These are phyloP conservation scores for Xanthoparmelia taractica DNA, from an alignment of 495 filamentous ascomycete species.

Conservation along the genomic window DNA sequence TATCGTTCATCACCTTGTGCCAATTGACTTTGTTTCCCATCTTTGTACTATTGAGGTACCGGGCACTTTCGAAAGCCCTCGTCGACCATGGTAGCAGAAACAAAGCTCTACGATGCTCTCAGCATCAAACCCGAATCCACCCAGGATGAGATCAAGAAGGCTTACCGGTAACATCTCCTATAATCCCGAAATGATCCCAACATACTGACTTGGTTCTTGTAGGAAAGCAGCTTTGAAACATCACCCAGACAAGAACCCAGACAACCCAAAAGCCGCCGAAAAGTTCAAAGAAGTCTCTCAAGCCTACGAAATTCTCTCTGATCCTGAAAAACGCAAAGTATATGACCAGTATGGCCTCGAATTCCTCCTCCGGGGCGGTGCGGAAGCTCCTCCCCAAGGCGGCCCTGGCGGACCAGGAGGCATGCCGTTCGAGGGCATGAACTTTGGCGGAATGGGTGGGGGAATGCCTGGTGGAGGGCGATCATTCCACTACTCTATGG, in stretches of 20 bases:
- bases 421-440: conserved; percentile 47
- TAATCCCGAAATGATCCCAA: conserved; percentile 1
- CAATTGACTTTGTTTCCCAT: conserved; percentile 12
- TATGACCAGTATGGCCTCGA: conserved; percentile 96
- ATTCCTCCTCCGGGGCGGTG: conserved; percentile 78
- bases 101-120: conserved; percentile 74
- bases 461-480: conserved; percentile 47
- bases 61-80: neutral
- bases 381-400: conserved; percentile 50
- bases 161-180: conserved; percentile 60
- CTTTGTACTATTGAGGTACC: neutral
- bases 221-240: conserved; percentile 86
- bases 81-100: conserved; percentile 72
- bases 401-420: conserved; percentile 43
- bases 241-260: conserved; percentile 96
- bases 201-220: neutral
- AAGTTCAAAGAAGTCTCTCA: conserved; percentile 95
- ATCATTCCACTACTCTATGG: conserved; percentile 69
- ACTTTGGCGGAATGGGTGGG: conserved; percentile 46
- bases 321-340: conserved; percentile 91
- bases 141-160: conserved; percentile 96
- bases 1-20: neutral
- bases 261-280: conserved; percentile 72
- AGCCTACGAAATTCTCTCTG: conserved; percentile 94
- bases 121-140: conserved; percentile 68